Evolutionary conservation across 1,139 yeast genomes (phyloP).

Genomic region (Candida gigantensis): DNA sequence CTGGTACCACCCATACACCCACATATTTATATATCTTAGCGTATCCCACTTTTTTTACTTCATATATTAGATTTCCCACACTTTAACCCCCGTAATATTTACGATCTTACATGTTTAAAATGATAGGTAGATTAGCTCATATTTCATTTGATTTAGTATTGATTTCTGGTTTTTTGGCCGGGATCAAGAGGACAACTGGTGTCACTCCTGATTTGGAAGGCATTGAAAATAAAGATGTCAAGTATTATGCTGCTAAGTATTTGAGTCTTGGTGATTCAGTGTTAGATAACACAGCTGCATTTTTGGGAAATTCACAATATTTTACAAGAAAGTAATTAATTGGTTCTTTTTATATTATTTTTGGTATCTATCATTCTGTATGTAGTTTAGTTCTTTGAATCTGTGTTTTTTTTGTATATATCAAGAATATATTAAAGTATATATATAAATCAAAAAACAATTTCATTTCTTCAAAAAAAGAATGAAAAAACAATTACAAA

Average conservation of each 20-base stretch:
- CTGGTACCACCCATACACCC: no score
- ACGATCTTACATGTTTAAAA: slow-evolving; percentile 19
- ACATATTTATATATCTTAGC: neutral
- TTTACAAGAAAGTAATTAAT: slow-evolving; percentile 40
- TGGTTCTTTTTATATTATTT: neutral
- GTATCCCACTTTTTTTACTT: neutral
- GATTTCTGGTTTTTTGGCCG: slow-evolving; percentile 83
- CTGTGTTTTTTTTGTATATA: no score
- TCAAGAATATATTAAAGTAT: no score
- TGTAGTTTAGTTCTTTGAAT: no score
- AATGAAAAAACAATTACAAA: no score
- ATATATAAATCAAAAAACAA: no score
- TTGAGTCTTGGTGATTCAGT: slow-evolving; percentile 84
- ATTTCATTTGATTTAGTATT: slow-evolving; percentile 71
- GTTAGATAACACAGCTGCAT: slow-evolving; percentile 71
- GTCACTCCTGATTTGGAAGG: slow-evolving; percentile 49
- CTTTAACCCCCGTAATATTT: no score
- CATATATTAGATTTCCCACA: neutral
- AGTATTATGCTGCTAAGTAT: slow-evolving; percentile 63
- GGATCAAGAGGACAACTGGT: slow-evolving; percentile 86
- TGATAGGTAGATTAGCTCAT: slow-evolving; percentile 66
- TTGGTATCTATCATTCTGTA: neutral
- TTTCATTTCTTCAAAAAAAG: no score
- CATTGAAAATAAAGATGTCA: slow-evolving; percentile 48
- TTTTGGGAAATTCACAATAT: slow-evolving; percentile 70